Evolutionary conservation across 176 grass and related monocot species (phyloP).

Genomic region (Rhipidocladum racemiflorum): DNA sequence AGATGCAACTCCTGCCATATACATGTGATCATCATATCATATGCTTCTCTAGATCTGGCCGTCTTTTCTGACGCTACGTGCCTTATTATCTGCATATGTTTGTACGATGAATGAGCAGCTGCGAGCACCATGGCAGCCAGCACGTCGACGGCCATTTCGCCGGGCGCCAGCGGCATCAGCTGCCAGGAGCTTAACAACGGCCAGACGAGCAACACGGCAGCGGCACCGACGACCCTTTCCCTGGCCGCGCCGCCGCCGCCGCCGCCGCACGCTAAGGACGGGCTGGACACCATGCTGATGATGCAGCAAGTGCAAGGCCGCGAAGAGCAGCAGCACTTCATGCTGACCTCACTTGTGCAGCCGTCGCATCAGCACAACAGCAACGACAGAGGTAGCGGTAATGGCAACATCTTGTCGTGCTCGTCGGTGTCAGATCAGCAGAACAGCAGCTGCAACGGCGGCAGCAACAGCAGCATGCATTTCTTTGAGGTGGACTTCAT

Average conservation of each 20-base stretch:
- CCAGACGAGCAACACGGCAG: slow-evolving; percentile 12
- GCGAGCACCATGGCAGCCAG: slow-evolving; percentile 14
- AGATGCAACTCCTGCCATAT: background rate
- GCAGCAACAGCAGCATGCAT: slow-evolving; percentile 27
- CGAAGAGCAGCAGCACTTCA: slow-evolving; percentile 1
- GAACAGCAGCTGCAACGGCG: slow-evolving; percentile 33
- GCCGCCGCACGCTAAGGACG: background rate
- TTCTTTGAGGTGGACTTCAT: slow-evolving; percentile 61
- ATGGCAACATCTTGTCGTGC: slow-evolving; percentile 38
- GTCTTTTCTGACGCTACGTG: slow-evolving; percentile 15
- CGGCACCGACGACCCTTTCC: slow-evolving; percentile 30
- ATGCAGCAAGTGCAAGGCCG: background rate
- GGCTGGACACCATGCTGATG: slow-evolving; percentile 22
- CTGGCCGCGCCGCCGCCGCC: background rate
- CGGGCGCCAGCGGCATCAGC: slow-evolving; percentile 28
- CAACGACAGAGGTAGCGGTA: background rate
- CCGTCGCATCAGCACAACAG: slow-evolving; percentile 1
- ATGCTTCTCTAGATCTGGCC: background rate
- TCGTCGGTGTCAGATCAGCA: slow-evolving; percentile 42
- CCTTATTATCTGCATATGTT: background rate
- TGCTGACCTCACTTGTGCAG: slow-evolving; percentile 20
- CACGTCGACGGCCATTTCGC: slow-evolving; percentile 22
- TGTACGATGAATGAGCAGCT: slow-evolving; percentile 11
- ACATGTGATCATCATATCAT: background rate
- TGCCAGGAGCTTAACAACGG: slow-evolving; percentile 42